Evolutionary conservation across 2,329 filamentous ascomycete species (phyloP).

Genomic region (Trichoderma atrobrunneum): DNA sequence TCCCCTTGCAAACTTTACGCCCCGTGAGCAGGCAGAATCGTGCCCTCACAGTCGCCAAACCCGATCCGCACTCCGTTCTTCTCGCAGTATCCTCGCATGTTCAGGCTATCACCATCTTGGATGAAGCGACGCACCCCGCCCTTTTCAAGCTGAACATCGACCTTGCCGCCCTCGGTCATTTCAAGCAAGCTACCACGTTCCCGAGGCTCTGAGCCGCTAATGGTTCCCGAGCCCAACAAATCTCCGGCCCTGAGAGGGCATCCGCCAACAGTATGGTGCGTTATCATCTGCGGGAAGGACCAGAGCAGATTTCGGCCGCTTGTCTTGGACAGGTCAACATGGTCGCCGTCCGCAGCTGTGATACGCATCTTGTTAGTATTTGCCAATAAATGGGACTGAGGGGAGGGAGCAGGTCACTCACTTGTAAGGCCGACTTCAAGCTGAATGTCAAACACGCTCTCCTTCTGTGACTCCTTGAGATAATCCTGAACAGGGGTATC

Average conservation of each 20-base stretch:
- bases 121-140: constrained; percentile 69
- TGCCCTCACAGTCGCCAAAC: constrained; percentile 57
- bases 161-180: constrained; percentile 67
- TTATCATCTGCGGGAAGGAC: constrained; percentile 81
- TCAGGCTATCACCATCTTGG: constrained; percentile 69
- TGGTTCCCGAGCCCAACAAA: constrained; percentile 74
- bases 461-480: constrained; percentile 53
- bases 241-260: constrained; percentile 74
- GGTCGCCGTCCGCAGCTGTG: constrained; percentile 33
- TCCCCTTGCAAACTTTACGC: not conserved
- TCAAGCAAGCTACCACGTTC: constrained; percentile 70
- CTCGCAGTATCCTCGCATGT: constrained; percentile 64
- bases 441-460: constrained; percentile 37
- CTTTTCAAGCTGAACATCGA: constrained; percentile 56
- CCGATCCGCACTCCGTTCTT: constrained; percentile 67
- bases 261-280: constrained; percentile 75
- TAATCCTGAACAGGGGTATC: constrained; percentile 37
- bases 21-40: constrained; percentile 18
- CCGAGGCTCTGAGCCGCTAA: constrained; percentile 61
- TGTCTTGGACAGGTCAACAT: constrained; percentile 34
- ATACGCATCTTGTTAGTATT: not conserved
- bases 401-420: constrained; percentile 26
- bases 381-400: no score
- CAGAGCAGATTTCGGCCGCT: constrained; percentile 57
- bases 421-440: constrained; percentile 41